phyloP scores from a whole-genome alignment of 805 yeast species.

The Candida insectorum region DNA sequence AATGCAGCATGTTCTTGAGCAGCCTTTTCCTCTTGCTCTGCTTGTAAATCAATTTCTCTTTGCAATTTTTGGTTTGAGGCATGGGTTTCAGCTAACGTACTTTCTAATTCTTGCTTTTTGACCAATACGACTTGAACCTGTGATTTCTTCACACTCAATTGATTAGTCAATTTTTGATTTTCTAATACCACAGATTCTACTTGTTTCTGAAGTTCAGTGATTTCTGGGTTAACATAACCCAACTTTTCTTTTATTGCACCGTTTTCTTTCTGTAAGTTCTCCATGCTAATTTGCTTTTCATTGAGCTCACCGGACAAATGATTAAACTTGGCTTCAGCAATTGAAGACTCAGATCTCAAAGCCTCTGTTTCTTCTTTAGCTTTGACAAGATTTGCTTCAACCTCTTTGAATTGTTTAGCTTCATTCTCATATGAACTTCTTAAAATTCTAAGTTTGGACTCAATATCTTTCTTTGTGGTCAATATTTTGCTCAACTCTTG shows the following conservation, averaged over 20 bases:
- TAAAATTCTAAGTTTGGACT: conserved; percentile 62
- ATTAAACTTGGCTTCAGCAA: conserved; percentile 76
- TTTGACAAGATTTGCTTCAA: conserved; percentile 57
- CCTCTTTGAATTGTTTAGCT: conserved; percentile 68
- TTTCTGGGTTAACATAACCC: conserved; percentile 63
- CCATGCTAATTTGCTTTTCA: conserved; percentile 56
- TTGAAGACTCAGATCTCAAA: conserved; percentile 66
- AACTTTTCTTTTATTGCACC: conserved; percentile 64
- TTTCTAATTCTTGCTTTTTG: conserved; percentile 38
- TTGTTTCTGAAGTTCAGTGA: conserved; percentile 54
- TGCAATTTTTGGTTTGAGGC: conserved; percentile 19
- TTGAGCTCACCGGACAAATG: conserved; percentile 64
- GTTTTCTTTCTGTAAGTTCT: conserved; percentile 67
- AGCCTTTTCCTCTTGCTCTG: conserved; percentile 13
- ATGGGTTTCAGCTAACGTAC: conserved; percentile 24
- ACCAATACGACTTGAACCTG: conserved; percentile 66
- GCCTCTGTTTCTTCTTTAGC: conserved; percentile 67
- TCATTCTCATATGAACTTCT: conserved; percentile 75
- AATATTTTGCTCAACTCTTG: conserved; percentile 70
- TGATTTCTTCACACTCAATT: conserved; percentile 61
- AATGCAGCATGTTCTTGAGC: conserved; percentile 15
- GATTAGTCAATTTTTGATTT: conserved; percentile 58
- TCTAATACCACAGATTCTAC: conserved; percentile 51
- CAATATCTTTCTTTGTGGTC: conserved; percentile 66
- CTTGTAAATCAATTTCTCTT: conserved; percentile 18